Base-by-base conservation (phyloP, 2,329 filamentous ascomycete genomes). In the Ilyonectria mors-panacis region DNA sequence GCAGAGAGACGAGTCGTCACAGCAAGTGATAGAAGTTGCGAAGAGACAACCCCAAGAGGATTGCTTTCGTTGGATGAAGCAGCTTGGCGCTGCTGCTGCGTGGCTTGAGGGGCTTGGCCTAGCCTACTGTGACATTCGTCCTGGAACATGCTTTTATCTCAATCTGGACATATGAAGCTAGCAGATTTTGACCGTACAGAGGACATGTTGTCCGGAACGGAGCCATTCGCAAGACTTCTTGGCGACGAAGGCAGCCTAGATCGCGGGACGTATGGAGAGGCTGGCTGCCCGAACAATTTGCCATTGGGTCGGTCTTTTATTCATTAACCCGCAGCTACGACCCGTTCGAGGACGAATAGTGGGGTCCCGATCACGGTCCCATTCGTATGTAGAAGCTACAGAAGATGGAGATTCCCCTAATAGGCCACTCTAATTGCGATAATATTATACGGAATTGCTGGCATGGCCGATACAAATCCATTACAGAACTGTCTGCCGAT, bases 51-150 rank as follows among this genome's bases (percentile, higher is more conserved):
- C 48, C n/a, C 35, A 12, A 15, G 39, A 58, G 48, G 30, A 53
- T 21, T 67, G 61, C 45, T 12, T 63, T 10, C 15, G 42, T 13
- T 69, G 64, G 64, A 65, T 65, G 57, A 56, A 63, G 35, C 67
- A 69, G 61, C 42, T 69, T 33, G 37, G 58, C 30, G 33, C 67
- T 21, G 64, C 67, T 19, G 58, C 61, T 8, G 58, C 58, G 23
- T 69, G 58, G 67, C 57, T 69, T n/a, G 65, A 67, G 35, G 17
- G 33, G 19, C 64, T 65, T 7, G 57, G 64, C 1, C 57, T 69
- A 13, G 57, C 57, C 3, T 64, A 69, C 35, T 65, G 67, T 44
- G 64, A 67, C 10, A 67, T 69, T 54, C 53, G 59, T 8, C 56
- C 56, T 26, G 57, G 10, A 69, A 69, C 3, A 67, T 67, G 15